Percentiles rank a stretch among this genome's conserved stretches.
phyloP scores from a whole-genome alignment of 2,329 filamentous ascomycete species.

The Bretziella fagacearum region DNA sequence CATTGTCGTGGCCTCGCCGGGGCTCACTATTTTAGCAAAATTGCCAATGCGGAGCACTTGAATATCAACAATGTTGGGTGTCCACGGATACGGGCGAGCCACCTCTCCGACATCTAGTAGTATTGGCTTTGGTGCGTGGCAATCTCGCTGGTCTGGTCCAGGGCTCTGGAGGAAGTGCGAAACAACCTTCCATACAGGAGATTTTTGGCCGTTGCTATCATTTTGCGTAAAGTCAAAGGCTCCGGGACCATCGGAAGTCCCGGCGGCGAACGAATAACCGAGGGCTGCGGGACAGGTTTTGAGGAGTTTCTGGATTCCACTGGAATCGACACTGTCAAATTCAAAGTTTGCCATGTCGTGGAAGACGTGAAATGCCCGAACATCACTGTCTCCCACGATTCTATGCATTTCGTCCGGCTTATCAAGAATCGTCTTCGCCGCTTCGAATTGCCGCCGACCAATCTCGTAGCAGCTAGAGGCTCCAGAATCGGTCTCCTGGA shows the following conservation, averaged over 20 bases:
- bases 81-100: constrained; percentile 66
- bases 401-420: constrained; percentile 26
- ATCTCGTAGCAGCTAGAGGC: constrained; percentile 61
- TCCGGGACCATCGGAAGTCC: constrained; percentile 81
- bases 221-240: constrained; percentile 90
- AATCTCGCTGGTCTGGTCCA: constrained; percentile 49
- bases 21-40: constrained; percentile 65
- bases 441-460: constrained; percentile 51
- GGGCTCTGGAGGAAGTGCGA: constrained; percentile 56
- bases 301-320: constrained; percentile 28
- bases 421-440: constrained; percentile 21
- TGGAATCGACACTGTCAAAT: constrained; percentile 59
- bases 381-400: constrained; percentile 41
- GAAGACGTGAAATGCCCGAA: constrained; percentile 74
- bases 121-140: constrained; percentile 69
- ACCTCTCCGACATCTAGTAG: constrained; percentile 77
- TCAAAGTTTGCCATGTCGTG: constrained; percentile 62
- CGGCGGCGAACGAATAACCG: constrained; percentile 83
- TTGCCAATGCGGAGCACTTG: constrained; percentile 74
- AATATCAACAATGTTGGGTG: constrained; percentile 79
- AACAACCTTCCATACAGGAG: constrained; percentile 64
- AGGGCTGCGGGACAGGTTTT: constrained; percentile 72
- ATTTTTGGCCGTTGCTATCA: constrained; percentile 48
- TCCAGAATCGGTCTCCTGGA: constrained; percentile 50
- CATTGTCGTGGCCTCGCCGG: constrained; percentile 88